These are phyloP conservation scores for Pyrus hybrid DNA, from an alignment of 331 rosid genomes.

Conservation along the genomic window DNA sequence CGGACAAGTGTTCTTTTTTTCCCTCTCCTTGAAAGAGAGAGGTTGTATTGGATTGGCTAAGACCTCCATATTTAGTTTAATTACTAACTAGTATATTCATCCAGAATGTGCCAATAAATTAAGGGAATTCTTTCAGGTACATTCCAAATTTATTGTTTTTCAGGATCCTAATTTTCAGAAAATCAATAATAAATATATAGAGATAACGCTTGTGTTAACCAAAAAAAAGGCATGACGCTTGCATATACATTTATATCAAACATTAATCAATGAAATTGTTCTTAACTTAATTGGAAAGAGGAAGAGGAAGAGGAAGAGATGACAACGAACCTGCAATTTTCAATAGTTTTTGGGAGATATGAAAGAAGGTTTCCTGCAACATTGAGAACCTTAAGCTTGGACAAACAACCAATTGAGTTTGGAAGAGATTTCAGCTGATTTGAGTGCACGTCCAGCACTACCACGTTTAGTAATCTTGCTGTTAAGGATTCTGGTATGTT, in stretches of 20 bases:
- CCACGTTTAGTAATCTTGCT: constrained; percentile 65
- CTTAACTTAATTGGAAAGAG: neutral
- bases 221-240: neutral
- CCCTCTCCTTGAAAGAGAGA: too few relatives aligned
- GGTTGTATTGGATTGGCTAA: too few relatives aligned
- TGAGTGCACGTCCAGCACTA: constrained; percentile 72
- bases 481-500: constrained; percentile 72
- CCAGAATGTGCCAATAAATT: neutral
- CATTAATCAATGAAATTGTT: neutral
- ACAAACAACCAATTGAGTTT: constrained; percentile 85
- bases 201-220: neutral
- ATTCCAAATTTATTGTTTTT: neutral
- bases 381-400: constrained; percentile 73
- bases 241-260: neutral
- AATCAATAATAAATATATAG: neutral
- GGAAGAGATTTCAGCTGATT: constrained; percentile 79
- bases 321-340: constrained; percentile 63
- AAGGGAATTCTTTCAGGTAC: neutral
- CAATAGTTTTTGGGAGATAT: constrained; percentile 67
- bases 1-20: too few relatives aligned
- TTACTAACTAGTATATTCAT: neutral
- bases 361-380: constrained; percentile 69
- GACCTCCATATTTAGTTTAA: neutral
- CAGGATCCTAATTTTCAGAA: neutral
- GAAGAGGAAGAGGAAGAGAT: neutral